Evolutionary conservation across 345 rosid species (phyloP).

Genomic region (Corchorus capsularis): DNA sequence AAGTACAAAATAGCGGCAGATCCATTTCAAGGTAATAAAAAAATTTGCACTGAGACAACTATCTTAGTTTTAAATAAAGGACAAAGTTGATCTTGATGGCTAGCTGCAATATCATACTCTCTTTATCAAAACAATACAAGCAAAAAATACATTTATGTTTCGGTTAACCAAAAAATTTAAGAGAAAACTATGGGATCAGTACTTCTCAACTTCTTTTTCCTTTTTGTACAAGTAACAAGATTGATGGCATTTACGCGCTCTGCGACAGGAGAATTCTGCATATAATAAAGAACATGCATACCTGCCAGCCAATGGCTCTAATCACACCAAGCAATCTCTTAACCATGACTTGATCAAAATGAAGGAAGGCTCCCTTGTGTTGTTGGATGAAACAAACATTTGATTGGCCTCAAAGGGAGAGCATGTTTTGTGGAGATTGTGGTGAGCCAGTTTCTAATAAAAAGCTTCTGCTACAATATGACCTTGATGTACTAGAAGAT

Average conservation of each 20-base stretch:
- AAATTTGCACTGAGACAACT: background rate
- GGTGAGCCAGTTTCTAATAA: conserved; percentile 85
- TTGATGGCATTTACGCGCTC: background rate
- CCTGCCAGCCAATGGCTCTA: background rate
- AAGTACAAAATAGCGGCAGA: background rate
- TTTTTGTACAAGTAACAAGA: conserved; percentile 2
- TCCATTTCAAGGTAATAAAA: background rate
- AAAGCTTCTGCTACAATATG: conserved; percentile 86
- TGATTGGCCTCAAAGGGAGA: conserved; percentile 39
- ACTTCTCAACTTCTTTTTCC: background rate
- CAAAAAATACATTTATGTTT: conserved; percentile 14
- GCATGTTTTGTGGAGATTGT: conserved; percentile 62
- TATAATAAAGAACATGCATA: conserved; percentile 8
- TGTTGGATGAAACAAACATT: conserved; percentile 3
- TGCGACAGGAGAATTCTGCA: background rate
- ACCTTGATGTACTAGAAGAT: conserved; percentile 90
- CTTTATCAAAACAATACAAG: background rate
- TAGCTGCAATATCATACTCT: conserved; percentile 2
- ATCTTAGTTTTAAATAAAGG: background rate
- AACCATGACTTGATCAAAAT: background rate
- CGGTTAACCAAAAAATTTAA: conserved; percentile 8
- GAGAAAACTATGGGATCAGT: background rate
- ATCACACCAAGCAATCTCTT: conserved; percentile 2
- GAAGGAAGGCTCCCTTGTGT: conserved; percentile 11
- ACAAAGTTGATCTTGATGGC: background rate